Base-by-base conservation (phyloP, 164 flowering plant species). In the Santalum album region DNA sequence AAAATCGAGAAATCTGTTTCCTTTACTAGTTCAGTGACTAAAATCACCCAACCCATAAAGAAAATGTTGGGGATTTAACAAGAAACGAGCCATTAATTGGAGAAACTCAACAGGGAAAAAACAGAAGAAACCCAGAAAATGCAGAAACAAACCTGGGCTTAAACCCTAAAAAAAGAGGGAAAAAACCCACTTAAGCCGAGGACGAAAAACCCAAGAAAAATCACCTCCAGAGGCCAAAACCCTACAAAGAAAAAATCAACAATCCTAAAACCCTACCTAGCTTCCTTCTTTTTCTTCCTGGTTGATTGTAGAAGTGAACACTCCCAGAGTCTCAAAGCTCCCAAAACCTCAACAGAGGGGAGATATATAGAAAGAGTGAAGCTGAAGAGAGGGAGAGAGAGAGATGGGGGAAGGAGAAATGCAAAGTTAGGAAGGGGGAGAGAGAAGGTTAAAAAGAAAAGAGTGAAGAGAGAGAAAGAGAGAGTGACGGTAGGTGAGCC, bases 401-500 rank as follows among this genome's bases (percentile, higher is more conserved):
- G 49, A 15, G 62, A 42, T 17, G 17, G 35, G 16, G 53, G 5
- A 18, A 7, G 43, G 3, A 14, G 25, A 3, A 26, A 32, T 56
- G 34, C 6, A 29, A 29, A 29, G 4, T 29, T 29, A 3, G 24
- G 55, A 26, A 52, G 36, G 36, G 42, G 35, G 51, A 49, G 46
- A 44, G 44, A 42, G 55, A 47, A 39, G 65, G 42, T 52, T 22
- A 51, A 54, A 49, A 54, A 42, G 55, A 67, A 61, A 62, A 64
- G 68, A 6, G 18, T 3, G 27, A 25, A 22, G 51, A n/a, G 51
- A n/a, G 15, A 17, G 49, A 49, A 24, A 48, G 23, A 43, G 21
- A 49, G 62, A 26, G 21, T 16, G 67, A 43, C 47, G 82, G 78
- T 80, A 73, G 90, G 86, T 80, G 80, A 77, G 74, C 56, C 61